Base-by-base conservation (phyloP, 2,329 filamentous ascomycete species). In the Cercospora brassicicola region DNA sequence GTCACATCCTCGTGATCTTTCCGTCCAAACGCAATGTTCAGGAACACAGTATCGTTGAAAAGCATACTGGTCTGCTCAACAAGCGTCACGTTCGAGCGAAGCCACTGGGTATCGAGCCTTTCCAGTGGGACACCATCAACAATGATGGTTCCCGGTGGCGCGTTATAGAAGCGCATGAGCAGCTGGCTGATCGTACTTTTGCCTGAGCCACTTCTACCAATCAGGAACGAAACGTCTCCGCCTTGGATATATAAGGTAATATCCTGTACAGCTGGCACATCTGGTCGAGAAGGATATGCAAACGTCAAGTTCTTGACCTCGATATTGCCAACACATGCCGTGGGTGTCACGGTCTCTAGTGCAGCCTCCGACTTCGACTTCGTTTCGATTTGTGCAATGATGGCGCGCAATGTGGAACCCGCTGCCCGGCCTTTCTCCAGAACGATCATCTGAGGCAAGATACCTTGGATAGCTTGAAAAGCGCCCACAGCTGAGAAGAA, bases 161-260 rank as follows among this genome's bases (percentile, higher is more conserved):
- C 87, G 6, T 87, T 82, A 75, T 97, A 97, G 73, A 96, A 91
- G 11, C 89, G 87, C 61, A 93, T 84, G 0, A 98, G 83, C 0
- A 98, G 84, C 75, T 92, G 93, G 0, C 90, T 89, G 1, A 98
- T 76, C 0, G 94, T 98, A 73, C 93, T 97, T 78, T 98, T 98
- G 0, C 94, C 94, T 1, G 92, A 97, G 0, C 95, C 95, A 75
- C 93, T 97, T 74, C 86, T 87, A 0, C 94, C 95, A 60, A 97
- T 87, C 2, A 98, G 84, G 75, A 95, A 97, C 0, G 89, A 92
- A 2, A 90, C 88, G 69, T 91, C 84, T 0, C 91, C 90, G 0
- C 90, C 84, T 0, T 89, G 86, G 66, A 98, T 94, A 71, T 84
- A 86, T 69, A 97, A 85, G 0, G 84, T 89, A 0, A 87, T 86